Evolutionary conservation across 371 early-diverging fungal genomes (phyloP).

Genomic region (Batkoa obscura): DNA sequence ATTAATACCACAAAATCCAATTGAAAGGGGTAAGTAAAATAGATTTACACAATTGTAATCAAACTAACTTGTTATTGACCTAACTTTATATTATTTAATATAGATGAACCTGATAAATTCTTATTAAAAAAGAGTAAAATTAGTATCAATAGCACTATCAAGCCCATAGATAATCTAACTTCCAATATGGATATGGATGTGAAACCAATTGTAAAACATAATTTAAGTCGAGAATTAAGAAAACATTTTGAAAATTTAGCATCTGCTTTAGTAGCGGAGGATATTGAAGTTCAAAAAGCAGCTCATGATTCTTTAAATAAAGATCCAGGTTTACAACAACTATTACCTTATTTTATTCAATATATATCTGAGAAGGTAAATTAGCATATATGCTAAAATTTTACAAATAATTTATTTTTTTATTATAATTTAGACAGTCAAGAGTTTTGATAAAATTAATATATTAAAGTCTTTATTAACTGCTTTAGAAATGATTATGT

Average conservation of each 20-base stretch:
- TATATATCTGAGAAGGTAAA: constrained; percentile 72
- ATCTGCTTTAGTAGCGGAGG: constrained; percentile 56
- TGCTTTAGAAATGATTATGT: constrained; percentile 64
- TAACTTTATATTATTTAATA: no score
- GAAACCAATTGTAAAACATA: constrained; percentile 75
- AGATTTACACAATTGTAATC: neutral
- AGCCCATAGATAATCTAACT: constrained; percentile 11
- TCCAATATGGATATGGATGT: constrained; percentile 51
- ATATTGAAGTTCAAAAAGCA: constrained; percentile 40
- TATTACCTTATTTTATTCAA: constrained; percentile 96
- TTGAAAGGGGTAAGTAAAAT: constrained; percentile 28
- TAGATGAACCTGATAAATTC: constrained; percentile 12
- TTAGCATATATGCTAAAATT: no score
- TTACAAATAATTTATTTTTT: constrained; percentile 13
- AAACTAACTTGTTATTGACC: no score
- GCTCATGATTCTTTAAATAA: constrained; percentile 71
- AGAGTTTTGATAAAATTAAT: constrained; percentile 51
- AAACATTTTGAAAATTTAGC: constrained; percentile 94
- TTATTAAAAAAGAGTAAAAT: constrained; percentile 11
- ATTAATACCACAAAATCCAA: constrained; percentile 94
- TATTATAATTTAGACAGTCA: constrained; percentile 27
- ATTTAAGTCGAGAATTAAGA: constrained; percentile 88
- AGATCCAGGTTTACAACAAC: constrained; percentile 95
- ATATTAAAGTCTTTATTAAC: constrained; percentile 55
- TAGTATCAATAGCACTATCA: neutral